Evolutionary conservation across 768 basidiomycete genomes (phyloP).

Genomic region (Pulveroboletus sp.): DNA sequence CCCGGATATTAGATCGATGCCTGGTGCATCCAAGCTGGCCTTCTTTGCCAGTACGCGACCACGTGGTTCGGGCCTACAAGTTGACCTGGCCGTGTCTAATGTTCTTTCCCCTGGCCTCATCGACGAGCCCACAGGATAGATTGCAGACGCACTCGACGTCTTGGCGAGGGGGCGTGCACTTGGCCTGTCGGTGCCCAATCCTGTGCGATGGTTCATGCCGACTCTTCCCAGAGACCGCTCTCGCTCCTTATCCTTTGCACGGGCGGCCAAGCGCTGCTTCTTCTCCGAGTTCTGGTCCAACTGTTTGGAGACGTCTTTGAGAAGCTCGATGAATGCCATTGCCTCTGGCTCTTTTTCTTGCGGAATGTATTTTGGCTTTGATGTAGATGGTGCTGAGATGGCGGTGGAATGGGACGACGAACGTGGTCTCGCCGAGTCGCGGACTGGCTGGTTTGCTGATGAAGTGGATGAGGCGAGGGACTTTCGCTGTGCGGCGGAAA

Average conservation of each 20-base stretch:
- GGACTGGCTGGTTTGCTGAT: conserved; percentile 10
- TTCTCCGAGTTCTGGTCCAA: conserved; percentile 24
- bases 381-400: not conserved
- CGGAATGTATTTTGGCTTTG: conserved; percentile 1
- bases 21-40: not conserved
- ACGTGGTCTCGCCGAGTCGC: conserved; percentile 9
- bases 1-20: not conserved
- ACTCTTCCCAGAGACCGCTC: not conserved
- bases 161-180: conserved; percentile 9
- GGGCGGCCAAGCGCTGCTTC: conserved; percentile 20
- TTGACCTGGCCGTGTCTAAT: not conserved
- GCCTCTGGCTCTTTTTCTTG: conserved; percentile 24
- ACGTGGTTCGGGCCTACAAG: not conserved
- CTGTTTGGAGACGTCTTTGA: conserved; percentile 19
- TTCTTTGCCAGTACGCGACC: conserved; percentile 9
- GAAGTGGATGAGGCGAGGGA: conserved; percentile 21
- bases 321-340: conserved; percentile 19
- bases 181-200: not conserved
- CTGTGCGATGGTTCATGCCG: not conserved
- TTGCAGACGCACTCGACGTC: conserved; percentile 14
- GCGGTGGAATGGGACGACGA: conserved; percentile 17
- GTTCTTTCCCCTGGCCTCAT: not conserved
- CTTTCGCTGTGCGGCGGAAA: conserved; percentile 7
- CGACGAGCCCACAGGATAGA: not conserved
- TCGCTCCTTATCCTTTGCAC: conserved; percentile 9